These are phyloP conservation scores for Nymphaea colorata DNA, from an alignment of 164 flowering plant genomes.

Conservation along the genomic window DNA sequence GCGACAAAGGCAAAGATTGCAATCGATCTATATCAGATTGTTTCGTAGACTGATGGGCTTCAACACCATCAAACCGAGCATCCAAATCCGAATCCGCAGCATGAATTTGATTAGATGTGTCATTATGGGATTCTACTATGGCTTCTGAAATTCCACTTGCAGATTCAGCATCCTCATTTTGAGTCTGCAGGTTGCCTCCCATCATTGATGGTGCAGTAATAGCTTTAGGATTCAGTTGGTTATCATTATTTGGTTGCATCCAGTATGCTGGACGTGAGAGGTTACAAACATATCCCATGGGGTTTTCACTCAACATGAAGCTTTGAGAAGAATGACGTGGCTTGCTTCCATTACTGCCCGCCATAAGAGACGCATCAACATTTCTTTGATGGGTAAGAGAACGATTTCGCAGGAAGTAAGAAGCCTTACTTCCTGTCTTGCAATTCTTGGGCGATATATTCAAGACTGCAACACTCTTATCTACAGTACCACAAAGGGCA, in stretches of 20 bases:
- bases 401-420: background rate
- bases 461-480: background rate
- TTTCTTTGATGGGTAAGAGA: background rate
- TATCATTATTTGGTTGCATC: background rate
- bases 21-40: slow-evolving; percentile 9
- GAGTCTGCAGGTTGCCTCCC: background rate
- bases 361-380: background rate
- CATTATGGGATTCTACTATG: background rate
- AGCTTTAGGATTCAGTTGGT: background rate
- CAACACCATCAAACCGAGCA: slow-evolving; percentile 1
- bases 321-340: background rate
- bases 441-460: background rate
- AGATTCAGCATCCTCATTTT: background rate
- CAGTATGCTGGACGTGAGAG: background rate
- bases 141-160: background rate
- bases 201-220: too few species aligned
- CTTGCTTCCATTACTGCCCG: background rate
- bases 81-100: background rate
- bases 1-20: slow-evolving; percentile 11
- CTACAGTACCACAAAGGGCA: background rate
- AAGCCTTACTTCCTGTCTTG: background rate
- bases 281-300: background rate
- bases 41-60: slow-evolving; percentile 6
- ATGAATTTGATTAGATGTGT: background rate
- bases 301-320: too few species aligned